Evolutionary conservation across 352 stramenopile species (phyloP).

Genomic region (Pythium insidiosum): DNA sequence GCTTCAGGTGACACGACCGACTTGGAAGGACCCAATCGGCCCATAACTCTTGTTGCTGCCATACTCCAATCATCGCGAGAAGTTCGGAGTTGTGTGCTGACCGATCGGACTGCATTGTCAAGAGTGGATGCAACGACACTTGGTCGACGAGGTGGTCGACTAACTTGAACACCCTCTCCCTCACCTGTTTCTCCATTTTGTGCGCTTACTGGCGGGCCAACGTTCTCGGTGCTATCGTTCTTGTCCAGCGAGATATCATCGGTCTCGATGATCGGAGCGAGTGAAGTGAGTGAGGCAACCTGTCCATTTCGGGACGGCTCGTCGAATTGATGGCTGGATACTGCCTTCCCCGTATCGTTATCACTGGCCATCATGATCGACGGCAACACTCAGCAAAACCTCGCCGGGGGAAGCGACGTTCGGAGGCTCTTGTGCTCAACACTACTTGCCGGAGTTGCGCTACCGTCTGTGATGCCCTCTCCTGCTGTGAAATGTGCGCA

Average conservation of each 20-base stretch:
- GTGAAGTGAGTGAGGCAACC: background rate
- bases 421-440: too few relatives aligned
- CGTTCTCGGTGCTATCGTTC: too few relatives aligned
- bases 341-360: background rate
- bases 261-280: slow-evolving; percentile 14
- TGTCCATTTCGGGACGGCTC: background rate
- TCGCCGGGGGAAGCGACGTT: too few relatives aligned
- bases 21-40: slow-evolving; percentile 5
- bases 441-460: too few relatives aligned
- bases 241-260: slow-evolving; percentile 10
- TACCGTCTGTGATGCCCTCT: too few relatives aligned
- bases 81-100: background rate
- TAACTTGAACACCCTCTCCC: background rate
- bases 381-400: too few relatives aligned
- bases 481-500: too few relatives aligned
- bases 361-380: too few relatives aligned
- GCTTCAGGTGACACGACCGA: slow-evolving; percentile 9
- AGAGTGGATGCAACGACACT: slow-evolving; percentile 1
- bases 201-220: too few relatives aligned
- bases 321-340: background rate
- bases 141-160: background rate
- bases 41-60: background rate
- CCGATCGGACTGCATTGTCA: background rate
- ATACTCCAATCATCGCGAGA: background rate
- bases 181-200: background rate